Percentiles rank a stretch among this genome's conserved stretches.
Conservation (phyloP, 768 basidiomycete genomes). For the Leccinum broughii region DNA sequence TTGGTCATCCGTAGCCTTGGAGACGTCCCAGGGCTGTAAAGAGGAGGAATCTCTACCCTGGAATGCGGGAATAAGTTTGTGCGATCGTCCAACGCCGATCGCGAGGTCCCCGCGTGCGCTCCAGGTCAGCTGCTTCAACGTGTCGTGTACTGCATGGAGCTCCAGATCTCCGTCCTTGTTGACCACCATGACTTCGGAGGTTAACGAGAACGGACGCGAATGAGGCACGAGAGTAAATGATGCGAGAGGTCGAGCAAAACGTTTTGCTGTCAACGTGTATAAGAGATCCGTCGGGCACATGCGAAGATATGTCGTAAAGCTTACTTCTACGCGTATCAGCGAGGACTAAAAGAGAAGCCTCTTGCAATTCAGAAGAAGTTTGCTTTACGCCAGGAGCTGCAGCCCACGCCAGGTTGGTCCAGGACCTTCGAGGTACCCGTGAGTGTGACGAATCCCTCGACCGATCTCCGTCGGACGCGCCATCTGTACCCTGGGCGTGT, state of each 20-base stretch:
- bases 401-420: slow-evolving; percentile 68
- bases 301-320: slow-evolving; percentile 23
- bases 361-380: slow-evolving; percentile 30
- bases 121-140: slow-evolving; percentile 70
- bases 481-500: slow-evolving; percentile 20
- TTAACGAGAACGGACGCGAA: slow-evolving; percentile 38
- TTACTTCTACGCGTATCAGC: slow-evolving; percentile 70
- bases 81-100: slow-evolving; percentile 55
- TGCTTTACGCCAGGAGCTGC: slow-evolving; percentile 25
- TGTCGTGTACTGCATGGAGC: slow-evolving; percentile 66
- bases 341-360: slow-evolving; percentile 49
- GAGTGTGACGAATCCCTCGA: slow-evolving; percentile 43
- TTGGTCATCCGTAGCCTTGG: slow-evolving; percentile 19
- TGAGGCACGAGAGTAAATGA: slow-evolving; percentile 73
- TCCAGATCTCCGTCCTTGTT: slow-evolving; percentile 77
- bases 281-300: background rate
- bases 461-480: slow-evolving; percentile 44
- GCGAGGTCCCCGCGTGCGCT: slow-evolving; percentile 65
- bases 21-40: background rate
- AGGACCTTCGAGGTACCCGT: slow-evolving; percentile 48
- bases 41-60: slow-evolving; percentile 37
- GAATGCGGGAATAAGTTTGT: slow-evolving; percentile 53
- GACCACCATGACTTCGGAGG: slow-evolving; percentile 65
- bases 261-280: slow-evolving; percentile 51
- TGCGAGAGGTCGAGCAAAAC: slow-evolving; percentile 57